Evolutionary conservation across 2,329 filamentous ascomycete genomes (phyloP).

Genomic region (Botrytis deweyae): DNA sequence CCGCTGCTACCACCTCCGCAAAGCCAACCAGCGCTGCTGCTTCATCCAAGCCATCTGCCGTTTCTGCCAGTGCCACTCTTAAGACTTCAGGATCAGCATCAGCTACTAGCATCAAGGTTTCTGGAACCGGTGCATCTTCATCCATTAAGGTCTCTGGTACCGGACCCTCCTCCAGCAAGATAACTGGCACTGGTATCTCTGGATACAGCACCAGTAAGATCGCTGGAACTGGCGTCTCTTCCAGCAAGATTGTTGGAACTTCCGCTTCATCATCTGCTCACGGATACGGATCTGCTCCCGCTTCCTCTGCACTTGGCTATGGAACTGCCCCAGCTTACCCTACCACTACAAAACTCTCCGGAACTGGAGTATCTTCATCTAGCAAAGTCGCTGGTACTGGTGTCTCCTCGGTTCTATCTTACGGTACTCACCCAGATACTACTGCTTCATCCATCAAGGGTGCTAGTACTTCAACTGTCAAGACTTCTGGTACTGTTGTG

Average conservation of each 20-base stretch:
- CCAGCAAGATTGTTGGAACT: background rate
- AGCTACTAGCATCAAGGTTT: background rate
- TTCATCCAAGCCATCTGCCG: background rate
- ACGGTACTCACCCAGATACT: background rate
- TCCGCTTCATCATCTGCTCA: background rate
- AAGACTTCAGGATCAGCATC: background rate
- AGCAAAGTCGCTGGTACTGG: background rate
- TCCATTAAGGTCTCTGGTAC: background rate
- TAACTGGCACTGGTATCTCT: background rate
- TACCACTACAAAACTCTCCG: background rate
- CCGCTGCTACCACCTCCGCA: background rate
- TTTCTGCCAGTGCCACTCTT: background rate
- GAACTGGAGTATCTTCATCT: background rate
- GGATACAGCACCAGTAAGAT: background rate
- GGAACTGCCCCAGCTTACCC: background rate
- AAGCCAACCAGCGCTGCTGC: background rate
- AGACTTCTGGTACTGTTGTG: background rate
- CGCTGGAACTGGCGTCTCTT: background rate
- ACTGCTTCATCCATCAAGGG: background rate
- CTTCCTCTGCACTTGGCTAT: background rate
- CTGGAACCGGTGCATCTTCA: background rate
- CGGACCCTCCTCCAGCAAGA: background rate
- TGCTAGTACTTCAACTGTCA: background rate
- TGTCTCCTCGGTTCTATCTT: background rate
- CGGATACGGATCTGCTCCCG: background rate